Conservation (phyloP, 257 asterid genomes). For the Scutellaria baicalensis region DNA sequence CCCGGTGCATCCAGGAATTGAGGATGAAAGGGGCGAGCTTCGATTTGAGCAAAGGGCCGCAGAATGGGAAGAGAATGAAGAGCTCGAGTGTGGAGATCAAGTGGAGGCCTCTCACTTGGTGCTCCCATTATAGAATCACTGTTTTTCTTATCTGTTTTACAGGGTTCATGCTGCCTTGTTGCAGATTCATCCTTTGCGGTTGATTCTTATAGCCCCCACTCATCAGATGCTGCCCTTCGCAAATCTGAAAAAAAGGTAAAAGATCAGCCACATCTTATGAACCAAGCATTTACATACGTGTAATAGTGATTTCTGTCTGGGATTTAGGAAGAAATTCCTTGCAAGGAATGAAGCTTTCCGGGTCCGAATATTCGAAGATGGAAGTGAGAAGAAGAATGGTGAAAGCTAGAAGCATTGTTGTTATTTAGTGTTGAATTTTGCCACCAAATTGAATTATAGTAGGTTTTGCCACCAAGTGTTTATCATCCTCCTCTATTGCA, state of each 20-base stretch:
- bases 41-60: slow-evolving; percentile 72
- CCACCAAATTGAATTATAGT: background rate
- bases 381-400: background rate
- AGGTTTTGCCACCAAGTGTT: background rate
- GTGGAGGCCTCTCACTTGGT: slow-evolving; percentile 79
- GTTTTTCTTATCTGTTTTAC: slow-evolving; percentile 56
- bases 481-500: background rate
- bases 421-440: background rate
- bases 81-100: slow-evolving; percentile 98
- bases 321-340: background rate
- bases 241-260: background rate
- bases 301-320: background rate
- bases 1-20: slow-evolving; percentile 76
- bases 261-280: background rate
- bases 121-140: slow-evolving; percentile 45
- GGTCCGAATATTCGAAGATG: slow-evolving; percentile 30
- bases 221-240: background rate
- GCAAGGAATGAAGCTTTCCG: slow-evolving; percentile 39
- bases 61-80: slow-evolving; percentile 74
- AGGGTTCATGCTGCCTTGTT: slow-evolving; percentile 46
- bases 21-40: slow-evolving; percentile 94
- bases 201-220: background rate
- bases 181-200: slow-evolving; percentile 63
- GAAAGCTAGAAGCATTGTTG: slow-evolving; percentile 3
- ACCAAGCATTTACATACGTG: background rate